A percentile compares a stretch with the other conserved stretches of the same genome.
These are phyloP conservation scores for Cinnamomum micranthum DNA, from an alignment of 164 flowering plant species.

Conservation along the genomic window DNA sequence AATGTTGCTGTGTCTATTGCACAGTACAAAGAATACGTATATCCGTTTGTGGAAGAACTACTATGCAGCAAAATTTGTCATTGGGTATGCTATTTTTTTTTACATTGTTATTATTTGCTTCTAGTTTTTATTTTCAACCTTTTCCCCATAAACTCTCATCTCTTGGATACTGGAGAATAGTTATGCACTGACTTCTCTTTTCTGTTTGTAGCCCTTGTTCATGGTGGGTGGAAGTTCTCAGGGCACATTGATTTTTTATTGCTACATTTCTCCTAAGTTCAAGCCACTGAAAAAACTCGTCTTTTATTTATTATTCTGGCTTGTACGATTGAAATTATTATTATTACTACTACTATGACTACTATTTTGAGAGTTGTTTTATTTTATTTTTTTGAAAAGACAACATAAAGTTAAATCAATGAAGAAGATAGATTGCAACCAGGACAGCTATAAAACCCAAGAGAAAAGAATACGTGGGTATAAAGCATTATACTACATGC, in stretches of 20 bases:
- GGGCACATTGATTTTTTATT: not conserved
- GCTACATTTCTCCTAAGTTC: too few relatives aligned
- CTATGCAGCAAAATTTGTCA: constrained; percentile 45
- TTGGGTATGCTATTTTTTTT: constrained; percentile 57
- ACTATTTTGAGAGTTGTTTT: too few relatives aligned
- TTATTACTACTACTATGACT: too few relatives aligned
- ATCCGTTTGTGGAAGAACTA: constrained; percentile 70
- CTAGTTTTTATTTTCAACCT: not conserved
- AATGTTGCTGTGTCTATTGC: constrained; percentile 78
- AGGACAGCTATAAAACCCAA: too few relatives aligned
- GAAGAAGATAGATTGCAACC: too few relatives aligned
- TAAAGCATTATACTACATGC: too few relatives aligned
- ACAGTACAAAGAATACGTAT: constrained; percentile 75
- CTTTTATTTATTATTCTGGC: too few relatives aligned
- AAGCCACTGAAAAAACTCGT: too few relatives aligned
- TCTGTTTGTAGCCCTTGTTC: not conserved
- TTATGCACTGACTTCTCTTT: not conserved
- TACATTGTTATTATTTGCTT: not conserved
- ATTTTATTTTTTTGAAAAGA: too few relatives aligned
- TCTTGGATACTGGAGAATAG: not conserved
- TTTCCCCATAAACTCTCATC: not conserved
- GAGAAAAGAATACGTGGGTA: too few relatives aligned
- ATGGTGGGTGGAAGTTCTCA: not conserved
- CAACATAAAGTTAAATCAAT: too few relatives aligned
- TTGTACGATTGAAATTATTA: too few relatives aligned